These are phyloP conservation scores for Metarhizium anisopliae DNA, from an alignment of 2,329 filamentous ascomycete genomes.

Conservation along the genomic window DNA sequence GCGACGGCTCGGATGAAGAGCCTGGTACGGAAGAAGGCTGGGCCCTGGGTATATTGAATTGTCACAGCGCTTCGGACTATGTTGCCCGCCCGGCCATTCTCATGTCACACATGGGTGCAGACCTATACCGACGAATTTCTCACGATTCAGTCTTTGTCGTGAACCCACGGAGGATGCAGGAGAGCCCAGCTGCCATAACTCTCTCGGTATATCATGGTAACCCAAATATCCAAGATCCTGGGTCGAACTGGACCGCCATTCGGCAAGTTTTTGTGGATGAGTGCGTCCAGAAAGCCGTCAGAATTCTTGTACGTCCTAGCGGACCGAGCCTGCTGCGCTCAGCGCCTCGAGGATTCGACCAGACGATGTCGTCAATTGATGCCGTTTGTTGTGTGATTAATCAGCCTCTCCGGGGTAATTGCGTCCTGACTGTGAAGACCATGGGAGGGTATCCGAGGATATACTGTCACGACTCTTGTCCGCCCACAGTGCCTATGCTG, in stretches of 20 bases:
- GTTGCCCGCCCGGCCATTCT: not conserved
- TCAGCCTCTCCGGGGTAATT: not conserved
- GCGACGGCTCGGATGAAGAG: not conserved
- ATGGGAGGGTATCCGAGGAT: not conserved
- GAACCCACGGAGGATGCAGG: not conserved
- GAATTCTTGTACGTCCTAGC: slow-evolving; percentile 1
- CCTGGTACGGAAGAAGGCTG: not conserved
- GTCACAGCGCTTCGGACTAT: slow-evolving; percentile 1
- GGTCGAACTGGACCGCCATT: not conserved
- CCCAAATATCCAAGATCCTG: not conserved
- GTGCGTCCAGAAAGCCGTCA: not conserved
- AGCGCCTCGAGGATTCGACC: not conserved
- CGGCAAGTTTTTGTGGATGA: not conserved
- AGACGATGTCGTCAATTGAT: not conserved
- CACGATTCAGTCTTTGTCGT: not conserved
- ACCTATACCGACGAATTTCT: not conserved
- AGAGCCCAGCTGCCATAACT: not conserved
- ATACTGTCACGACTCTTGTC: not conserved
- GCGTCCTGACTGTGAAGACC: not conserved
- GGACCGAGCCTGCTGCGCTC: not conserved
- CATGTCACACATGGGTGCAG: not conserved
- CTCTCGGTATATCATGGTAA: not conserved
- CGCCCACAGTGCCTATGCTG: not conserved
- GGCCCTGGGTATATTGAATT: not conserved
- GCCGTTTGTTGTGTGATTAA: not conserved